phyloP scores from a whole-genome alignment of 306 rosid species.

The Castanea crenata region DNA sequence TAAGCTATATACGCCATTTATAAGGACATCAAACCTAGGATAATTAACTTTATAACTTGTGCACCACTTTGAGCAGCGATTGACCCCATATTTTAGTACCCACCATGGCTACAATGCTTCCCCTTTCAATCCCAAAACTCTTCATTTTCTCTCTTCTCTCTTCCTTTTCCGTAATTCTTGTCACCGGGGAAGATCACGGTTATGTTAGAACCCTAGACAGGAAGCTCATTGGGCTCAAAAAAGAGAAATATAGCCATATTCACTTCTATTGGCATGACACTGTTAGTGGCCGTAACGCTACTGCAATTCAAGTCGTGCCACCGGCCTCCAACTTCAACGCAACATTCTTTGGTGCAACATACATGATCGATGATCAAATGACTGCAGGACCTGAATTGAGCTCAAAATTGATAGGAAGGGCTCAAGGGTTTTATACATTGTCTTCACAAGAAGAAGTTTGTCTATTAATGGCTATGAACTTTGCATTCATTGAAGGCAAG shows the following conservation, averaged over 20 bases:
- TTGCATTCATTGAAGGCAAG: constrained; percentile 14
- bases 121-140: constrained; percentile 11
- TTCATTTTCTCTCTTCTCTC: constrained; percentile 21
- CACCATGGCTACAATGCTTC: constrained; percentile 28
- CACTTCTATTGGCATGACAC: constrained; percentile 50
- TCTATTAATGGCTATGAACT: constrained; percentile 10
- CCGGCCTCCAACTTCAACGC: neutral
- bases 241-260: constrained; percentile 53
- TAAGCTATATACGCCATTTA: neutral
- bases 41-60: neutral
- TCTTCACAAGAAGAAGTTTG: constrained; percentile 25
- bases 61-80: neutral
- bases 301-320: constrained; percentile 5
- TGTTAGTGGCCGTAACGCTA: constrained; percentile 23
- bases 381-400: constrained; percentile 26
- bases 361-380: constrained; percentile 35
- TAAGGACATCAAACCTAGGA: neutral
- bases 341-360: constrained; percentile 21
- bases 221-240: constrained; percentile 25
- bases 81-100: no score
- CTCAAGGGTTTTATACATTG: constrained; percentile 36
- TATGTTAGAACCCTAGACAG: constrained; percentile 25
- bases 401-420: constrained; percentile 31
- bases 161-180: neutral
- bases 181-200: constrained; percentile 5